Base-by-base conservation (phyloP, 441 rosid species). In the Erysimum pusillum region DNA sequence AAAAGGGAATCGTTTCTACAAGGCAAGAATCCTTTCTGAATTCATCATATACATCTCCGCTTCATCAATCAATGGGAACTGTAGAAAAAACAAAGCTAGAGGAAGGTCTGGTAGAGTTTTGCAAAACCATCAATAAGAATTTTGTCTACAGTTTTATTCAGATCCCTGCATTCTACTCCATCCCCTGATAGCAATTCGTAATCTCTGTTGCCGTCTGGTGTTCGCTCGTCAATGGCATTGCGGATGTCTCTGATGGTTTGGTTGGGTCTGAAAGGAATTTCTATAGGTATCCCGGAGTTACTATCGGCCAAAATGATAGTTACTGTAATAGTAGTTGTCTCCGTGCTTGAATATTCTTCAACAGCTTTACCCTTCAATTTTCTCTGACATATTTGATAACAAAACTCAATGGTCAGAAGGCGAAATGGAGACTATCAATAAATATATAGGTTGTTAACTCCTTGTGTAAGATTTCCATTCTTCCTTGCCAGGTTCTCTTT, bases 201-300 rank as follows among this genome's bases (percentile, higher is more conserved):
- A 9, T 42, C 20, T 51, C n/a, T n/a, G 38, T 18, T 14, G 48
- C 11, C n/a, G 6, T 22, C 17, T 42, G 58, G 51, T 49, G 5
- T 58, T 51, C 1, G 10, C 63, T 2, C 42, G 3, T 17, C 65
- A 59, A 78, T 25, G 28, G 11, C 52, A 7, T 42, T 25, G 52
- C 5, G 73, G 63, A 78, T 66, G 52, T 78, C 81, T 64, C 76
- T 58, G 48, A 77, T 15, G 38, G 80, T 71, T 77, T 77, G 63
- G 51, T 72, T 54, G 20, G 48, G 2, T 32, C 68, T 49, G 12
- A 77, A 5, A 58, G 48, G 22, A 20, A 78, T 41, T 22, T 17
- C 3, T n/a, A 48, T 28, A 35, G 7, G 0, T 68, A 18, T 9
- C 62, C 52, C 61, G 2, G 42, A 36, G 0, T 6, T 22, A 18